Evolutionary conservation across 2,329 filamentous ascomycete species (phyloP).

Genomic region (Alternaria longipes): DNA sequence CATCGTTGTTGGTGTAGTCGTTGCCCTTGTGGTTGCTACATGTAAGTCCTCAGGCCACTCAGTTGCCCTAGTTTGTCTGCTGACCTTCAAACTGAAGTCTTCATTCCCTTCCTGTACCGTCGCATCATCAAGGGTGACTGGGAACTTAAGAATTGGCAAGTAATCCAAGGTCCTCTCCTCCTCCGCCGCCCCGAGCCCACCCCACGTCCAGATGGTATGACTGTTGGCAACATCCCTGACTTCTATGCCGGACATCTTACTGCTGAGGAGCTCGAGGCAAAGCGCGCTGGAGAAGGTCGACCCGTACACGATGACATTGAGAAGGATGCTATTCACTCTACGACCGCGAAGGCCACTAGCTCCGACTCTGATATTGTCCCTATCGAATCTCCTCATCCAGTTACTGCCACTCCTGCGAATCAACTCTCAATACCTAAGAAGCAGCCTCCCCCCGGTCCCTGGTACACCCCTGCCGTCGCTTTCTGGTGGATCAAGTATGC

Average conservation of each 20-base stretch:
- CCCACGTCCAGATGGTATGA: slow-evolving; percentile 53
- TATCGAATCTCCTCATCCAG: slow-evolving; percentile 8
- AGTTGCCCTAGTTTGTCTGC: background rate
- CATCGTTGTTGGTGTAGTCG: slow-evolving; percentile 62
- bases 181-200: slow-evolving; percentile 53
- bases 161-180: slow-evolving; percentile 64
- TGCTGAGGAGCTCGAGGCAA: slow-evolving; percentile 59
- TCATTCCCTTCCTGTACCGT: slow-evolving; percentile 68
- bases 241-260: slow-evolving; percentile 67
- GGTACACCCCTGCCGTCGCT: slow-evolving; percentile 56
- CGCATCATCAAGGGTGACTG: slow-evolving; percentile 69
- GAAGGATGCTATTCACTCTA: slow-evolving; percentile 26
- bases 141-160: slow-evolving; percentile 65
- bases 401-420: background rate
- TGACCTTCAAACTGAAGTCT: slow-evolving; percentile 43
- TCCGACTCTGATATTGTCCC: slow-evolving; percentile 34
- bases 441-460: slow-evolving; percentile 49
- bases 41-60: slow-evolving; percentile 29
- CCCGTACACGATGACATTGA: slow-evolving; percentile 36
- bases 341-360: slow-evolving; percentile 18
- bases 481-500: slow-evolving; percentile 59
- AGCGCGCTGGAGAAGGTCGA: slow-evolving; percentile 30
- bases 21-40: slow-evolving; percentile 59
- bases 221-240: slow-evolving; percentile 57
- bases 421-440: slow-evolving; percentile 34